Evolutionary conservation across 2,329 filamentous ascomycete species (phyloP), one percentile per base, ranked within the genome.

Genomic region (Ophiosphaerella narmari): DNA sequence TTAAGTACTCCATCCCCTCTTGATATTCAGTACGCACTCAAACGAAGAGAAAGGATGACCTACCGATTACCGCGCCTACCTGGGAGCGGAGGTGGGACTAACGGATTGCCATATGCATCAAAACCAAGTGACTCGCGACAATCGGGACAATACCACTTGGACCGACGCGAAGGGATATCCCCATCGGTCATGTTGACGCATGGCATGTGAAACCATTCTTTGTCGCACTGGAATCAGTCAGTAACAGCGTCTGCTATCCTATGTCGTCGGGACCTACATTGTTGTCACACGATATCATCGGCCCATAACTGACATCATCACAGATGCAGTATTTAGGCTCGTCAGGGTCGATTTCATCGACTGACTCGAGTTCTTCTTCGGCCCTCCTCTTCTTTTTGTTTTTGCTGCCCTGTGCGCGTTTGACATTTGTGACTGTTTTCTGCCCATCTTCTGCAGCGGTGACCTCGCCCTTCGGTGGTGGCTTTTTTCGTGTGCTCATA

Each of bases 111-210:
- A 49, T 65, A 69, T 1, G 66, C 63, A 40, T 73, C 70, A 3
- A 62, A 60, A 23, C 59, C 49, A 12, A 73, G 55, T 12, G 55
- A 37, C 7, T 46, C 44, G 31, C 71, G 69, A 66, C 90, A 94
- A 42, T 90, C 85, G 1, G 88, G 88, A 71, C 90, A 94, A 65
- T 91, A 94, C 90, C 90, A 94, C 72, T 91, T 91, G 2, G 86
- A 86, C 29, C 87, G 88, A 14, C 88, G 80, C 2, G 86, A 82
- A 9, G 89, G 89, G 51, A 89, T 83, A 21, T 86, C 82, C 18
- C 56, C 54, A 6, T 80, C 77, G 31, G 65, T 67, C 57, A 94
- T 77, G 5, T 81, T 85, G 5, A 94, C 87, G 65, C 90, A 94
- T 56, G 86, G 84, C 35, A 94, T 80, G 68, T 94, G 90, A 70